Percentiles rank a stretch among this genome's conserved stretches.
Evolutionary conservation across 768 basidiomycete genomes (phyloP).

Genomic region (Mycena rosella): DNA sequence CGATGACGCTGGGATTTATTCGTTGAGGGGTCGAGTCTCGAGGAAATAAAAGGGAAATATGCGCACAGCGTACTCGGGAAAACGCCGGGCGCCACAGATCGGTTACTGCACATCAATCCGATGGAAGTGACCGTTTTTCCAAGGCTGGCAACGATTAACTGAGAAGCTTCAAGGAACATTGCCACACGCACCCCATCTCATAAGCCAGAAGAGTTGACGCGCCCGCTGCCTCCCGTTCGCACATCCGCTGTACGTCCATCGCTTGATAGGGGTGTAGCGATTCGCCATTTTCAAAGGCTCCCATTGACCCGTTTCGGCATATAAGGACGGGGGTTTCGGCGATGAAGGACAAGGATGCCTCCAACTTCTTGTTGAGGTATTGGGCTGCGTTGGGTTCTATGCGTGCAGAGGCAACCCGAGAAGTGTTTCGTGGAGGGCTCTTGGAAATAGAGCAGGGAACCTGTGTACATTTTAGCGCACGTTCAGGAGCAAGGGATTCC

Average conservation of each 20-base stretch:
- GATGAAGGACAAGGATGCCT: constrained; percentile 3
- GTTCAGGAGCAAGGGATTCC: neutral
- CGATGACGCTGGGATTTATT: constrained; percentile 9
- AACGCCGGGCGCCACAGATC: neutral
- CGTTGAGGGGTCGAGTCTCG: too few species aligned
- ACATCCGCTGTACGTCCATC: constrained; percentile 5
- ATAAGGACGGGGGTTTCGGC: neutral
- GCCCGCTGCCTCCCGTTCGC: constrained; percentile 1
- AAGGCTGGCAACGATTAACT: neutral
- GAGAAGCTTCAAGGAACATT: neutral
- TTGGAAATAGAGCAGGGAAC: neutral
- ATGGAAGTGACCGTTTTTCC: constrained; percentile 6
- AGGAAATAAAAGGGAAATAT: too few species aligned
- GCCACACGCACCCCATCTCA: constrained; percentile 12
- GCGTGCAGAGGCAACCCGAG: neutral
- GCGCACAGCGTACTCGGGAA: constrained; percentile 19
- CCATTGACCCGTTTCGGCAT: neutral
- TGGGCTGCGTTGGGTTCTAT: neutral
- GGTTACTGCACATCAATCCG: neutral
- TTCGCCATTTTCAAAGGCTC: constrained; percentile 9
- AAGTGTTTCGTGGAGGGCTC: neutral
- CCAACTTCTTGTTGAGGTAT: constrained; percentile 10
- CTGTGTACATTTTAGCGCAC: neutral
- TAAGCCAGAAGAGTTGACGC: constrained; percentile 11
- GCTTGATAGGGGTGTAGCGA: constrained; percentile 9